Base-by-base conservation (phyloP, 495 filamentous ascomycete genomes). In the Poronia punctata region DNA sequence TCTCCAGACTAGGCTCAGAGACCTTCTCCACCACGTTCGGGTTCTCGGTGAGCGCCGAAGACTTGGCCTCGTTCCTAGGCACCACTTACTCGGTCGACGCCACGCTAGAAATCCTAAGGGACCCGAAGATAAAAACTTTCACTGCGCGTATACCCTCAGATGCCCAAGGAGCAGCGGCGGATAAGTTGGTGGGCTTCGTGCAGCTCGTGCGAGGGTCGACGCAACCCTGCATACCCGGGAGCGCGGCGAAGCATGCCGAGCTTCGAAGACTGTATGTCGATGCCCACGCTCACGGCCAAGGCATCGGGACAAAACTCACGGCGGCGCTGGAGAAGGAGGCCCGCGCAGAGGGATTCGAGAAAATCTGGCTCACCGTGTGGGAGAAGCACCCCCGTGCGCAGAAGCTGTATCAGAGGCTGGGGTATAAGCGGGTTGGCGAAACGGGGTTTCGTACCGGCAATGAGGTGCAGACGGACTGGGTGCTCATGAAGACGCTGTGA, bases 311-410 rank as follows among this genome's bases (percentile, higher is more conserved):
- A 33, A 42, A 40, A 43, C 57, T 69, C 30, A 41, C 54, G 40
- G 44, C 50, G 9, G 47, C 38, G 5, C 48, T 60, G 0, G 61
- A 64, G 46, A 18, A 27, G 5, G 41, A 50, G 29, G 64, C 66
- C 3, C 56, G 49, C 27, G 49, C 54, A 11, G 50, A 60, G 38
- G 64, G 58, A 7, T 63, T 57, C 36, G 26, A 53, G 41, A 38
- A 43, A 11, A 23, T 70, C 8, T 70, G 66, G 66, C 44, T 70
- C 12, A 62, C 63, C 1, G 66, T 70, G 11, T 70, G 61, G 61
- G 64, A 70, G 42, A 36, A 70, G 1, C 60, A 66, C 45, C 5
- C 31, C 17, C 50, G 21, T 8, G 58, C 63, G 1, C 48, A 59
- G 38, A 49, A 44, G 25, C 51, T 66, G 9, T 68, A 68, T 45